Base-by-base conservation (phyloP, 352 stramenopile genomes). In the Phytopythium kandeliae region DNA sequence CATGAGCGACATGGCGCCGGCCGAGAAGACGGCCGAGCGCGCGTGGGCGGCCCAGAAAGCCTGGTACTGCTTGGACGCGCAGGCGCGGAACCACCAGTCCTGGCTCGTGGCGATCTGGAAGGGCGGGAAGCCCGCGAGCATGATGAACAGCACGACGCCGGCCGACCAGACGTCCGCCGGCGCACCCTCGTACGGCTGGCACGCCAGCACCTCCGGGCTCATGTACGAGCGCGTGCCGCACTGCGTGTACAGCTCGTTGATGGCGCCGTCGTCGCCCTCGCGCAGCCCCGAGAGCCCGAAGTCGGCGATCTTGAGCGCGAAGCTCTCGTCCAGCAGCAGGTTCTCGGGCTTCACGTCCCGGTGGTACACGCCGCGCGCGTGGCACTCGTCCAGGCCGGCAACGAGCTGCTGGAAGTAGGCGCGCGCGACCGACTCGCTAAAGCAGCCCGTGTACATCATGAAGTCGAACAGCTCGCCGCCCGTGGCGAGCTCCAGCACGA, bases 271-370 rank as follows among this genome's bases (percentile, higher is more conserved):
- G 0, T 77, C 54, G 42, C 74, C 74, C 62, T 89, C 75, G 31
- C 69, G 67, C 43, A 95, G 83, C 19, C 95, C 96, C 6, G 93
- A 96, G n/a, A 98, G 71, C 2, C 95, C 95, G 72, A 99, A 98
- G 52, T 99, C 95, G 6, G 89, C 94, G 24, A 99, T 86, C 58
- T 98, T 98, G 56, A 98, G 61, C 10, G 63, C 46, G 51, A 89
- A 91, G 30, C 78, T 71, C 17, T 85, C 71, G 62, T 96, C 86
- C 30, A 97, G 55, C 15, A 98, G 64, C 42, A 98, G 57, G 58
- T 98, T 98, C 58, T 98, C 92, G 4, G 91, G 92, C 67, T 97
- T 97, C 54, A 98, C 92, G 57, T 98, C 92, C 47, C 91, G 85
- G 46, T 97, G 87, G 63, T 88, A 92, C n/a, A 97, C 82, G 41